These are phyloP conservation scores for Dioscorea cayenensis DNA, from an alignment of 116 monocot genomes.

Conservation along the genomic window DNA sequence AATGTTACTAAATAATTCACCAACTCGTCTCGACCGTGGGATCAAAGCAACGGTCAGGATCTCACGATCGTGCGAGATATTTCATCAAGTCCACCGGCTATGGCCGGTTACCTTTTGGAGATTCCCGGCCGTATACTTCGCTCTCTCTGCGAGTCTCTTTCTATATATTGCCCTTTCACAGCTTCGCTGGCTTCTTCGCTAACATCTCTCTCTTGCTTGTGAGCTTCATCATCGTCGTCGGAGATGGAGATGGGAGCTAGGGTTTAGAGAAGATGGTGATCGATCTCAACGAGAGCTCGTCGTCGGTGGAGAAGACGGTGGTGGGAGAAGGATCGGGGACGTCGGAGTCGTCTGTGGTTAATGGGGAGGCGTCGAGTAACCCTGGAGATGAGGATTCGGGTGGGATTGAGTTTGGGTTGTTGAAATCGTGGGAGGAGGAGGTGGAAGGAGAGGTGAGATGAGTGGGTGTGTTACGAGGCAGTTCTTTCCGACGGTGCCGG, in stretches of 20 bases:
- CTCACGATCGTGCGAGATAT: too few species aligned
- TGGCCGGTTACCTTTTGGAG: too few species aligned
- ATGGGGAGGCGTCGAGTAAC: constrained; percentile 30
- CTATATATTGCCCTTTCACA: too few species aligned
- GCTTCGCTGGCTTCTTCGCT: too few species aligned
- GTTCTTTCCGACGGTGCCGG: constrained; percentile 23
- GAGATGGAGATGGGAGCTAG: background rate
- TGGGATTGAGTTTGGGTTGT: constrained; percentile 34
- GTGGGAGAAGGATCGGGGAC: constrained; percentile 31
- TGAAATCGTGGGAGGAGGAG: constrained; percentile 21
- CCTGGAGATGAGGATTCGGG: constrained; percentile 32
- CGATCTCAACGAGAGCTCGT: constrained; percentile 58
- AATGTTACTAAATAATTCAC: too few species aligned
- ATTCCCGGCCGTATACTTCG: too few species aligned
- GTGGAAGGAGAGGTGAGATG: constrained; percentile 13
- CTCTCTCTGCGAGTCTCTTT: too few species aligned
- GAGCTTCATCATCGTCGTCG: too few species aligned
- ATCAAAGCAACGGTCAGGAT: too few species aligned
- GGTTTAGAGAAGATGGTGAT: constrained; percentile 12
- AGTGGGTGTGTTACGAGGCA: constrained; percentile 24
- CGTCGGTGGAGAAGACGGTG: constrained; percentile 5
- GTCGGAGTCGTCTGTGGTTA: constrained; percentile 59
- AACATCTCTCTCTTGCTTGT: too few species aligned
- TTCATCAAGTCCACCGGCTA: too few species aligned
- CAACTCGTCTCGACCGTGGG: too few species aligned